A percentile compares a stretch with the other conserved stretches of the same genome.
Conservation (phyloP, 2,329 filamentous ascomycete species). For the Epichloe typhina region DNA sequence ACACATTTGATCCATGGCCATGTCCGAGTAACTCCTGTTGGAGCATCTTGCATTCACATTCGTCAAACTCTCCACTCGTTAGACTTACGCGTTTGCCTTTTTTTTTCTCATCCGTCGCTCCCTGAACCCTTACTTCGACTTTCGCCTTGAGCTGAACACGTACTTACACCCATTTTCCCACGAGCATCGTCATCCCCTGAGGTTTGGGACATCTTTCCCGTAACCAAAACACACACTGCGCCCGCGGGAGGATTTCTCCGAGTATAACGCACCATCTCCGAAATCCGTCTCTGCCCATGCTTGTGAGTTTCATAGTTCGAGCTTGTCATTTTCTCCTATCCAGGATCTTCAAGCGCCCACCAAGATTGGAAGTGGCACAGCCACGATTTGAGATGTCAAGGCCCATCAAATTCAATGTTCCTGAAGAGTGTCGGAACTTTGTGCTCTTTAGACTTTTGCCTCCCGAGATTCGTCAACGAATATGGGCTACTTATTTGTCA, state of each 20-base stretch:
- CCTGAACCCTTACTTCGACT: background rate
- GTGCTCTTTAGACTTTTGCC: constrained; percentile 20
- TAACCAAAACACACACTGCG: background rate
- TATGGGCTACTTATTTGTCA: constrained; percentile 20
- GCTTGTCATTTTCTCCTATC: background rate
- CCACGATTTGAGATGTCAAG: background rate
- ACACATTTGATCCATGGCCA: background rate
- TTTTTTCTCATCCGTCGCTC: background rate
- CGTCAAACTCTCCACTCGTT: background rate
- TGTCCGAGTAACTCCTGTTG: background rate
- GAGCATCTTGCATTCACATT: background rate
- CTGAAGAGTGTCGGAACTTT: constrained; percentile 18
- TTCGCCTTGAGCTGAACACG: background rate
- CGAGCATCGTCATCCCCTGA: background rate
- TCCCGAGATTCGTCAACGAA: constrained; percentile 21
- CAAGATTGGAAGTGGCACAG: background rate
- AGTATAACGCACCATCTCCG: no score
- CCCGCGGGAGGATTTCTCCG: background rate
- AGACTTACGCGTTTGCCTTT: background rate
- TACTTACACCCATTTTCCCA: background rate
- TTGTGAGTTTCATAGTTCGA: background rate
- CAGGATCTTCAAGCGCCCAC: background rate
- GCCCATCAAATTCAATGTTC: constrained; percentile 16
- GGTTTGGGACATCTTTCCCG: background rate
- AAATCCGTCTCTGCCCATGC: background rate